A percentile compares a stretch with the other conserved stretches of the same genome.
phyloP scores from a whole-genome alignment of 495 filamentous ascomycete species.

The Daldinia vernicosa region DNA sequence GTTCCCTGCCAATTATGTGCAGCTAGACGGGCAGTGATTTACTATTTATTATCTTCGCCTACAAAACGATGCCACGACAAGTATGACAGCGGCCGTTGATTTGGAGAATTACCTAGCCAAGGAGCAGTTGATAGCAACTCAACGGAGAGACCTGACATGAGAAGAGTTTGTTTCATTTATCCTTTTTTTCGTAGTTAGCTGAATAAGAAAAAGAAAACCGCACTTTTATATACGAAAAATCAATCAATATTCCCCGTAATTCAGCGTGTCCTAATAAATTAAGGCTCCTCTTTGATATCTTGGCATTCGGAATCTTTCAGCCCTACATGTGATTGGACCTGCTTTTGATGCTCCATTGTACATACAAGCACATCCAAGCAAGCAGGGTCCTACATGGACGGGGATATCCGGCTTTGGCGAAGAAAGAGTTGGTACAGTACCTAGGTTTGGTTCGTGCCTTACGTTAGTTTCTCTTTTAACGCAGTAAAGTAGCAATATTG shows the following conservation, averaged over 20 bases:
- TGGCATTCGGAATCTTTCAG: conserved; percentile 29
- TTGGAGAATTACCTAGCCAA: conserved; percentile 28
- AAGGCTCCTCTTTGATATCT: conserved; percentile 2
- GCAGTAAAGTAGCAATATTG: background rate
- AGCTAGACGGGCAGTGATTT: conserved; percentile 64
- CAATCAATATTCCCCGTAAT: background rate
- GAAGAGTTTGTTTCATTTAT: conserved; percentile 14
- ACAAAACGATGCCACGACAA: conserved; percentile 7
- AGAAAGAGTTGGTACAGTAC: background rate
- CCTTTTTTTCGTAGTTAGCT: conserved; percentile 24
- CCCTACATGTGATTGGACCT: conserved; percentile 34
- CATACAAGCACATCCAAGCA: background rate
- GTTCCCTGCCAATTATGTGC: conserved; percentile 90
- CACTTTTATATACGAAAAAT: conserved; percentile 3
- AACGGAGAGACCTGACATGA: conserved; percentile 16
- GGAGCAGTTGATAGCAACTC: conserved; percentile 4
- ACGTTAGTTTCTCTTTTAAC: background rate
- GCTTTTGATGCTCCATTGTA: conserved; percentile 17
- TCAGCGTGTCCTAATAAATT: background rate
- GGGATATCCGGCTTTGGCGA: background rate
- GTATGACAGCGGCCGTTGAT: conserved; percentile 19
- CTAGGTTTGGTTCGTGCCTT: background rate
- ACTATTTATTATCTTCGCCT: background rate
- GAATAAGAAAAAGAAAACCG: conserved; percentile 28
- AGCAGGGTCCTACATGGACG: background rate